Conservation (phyloP, 257 asterid species). For the Nyctanthes arbortristis region DNA sequence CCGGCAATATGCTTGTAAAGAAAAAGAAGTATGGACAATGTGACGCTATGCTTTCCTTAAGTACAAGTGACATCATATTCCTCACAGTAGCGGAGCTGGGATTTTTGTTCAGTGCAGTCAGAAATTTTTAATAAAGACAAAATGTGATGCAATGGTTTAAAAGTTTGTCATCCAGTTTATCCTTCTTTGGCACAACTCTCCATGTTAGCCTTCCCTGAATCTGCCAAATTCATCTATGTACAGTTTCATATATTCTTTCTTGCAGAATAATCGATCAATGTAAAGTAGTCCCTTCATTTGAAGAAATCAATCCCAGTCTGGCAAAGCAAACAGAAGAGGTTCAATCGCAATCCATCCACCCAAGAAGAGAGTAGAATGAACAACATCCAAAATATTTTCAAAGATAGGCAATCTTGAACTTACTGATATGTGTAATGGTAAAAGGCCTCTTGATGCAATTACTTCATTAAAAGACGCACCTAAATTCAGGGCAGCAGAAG, state of each 20-base stretch:
- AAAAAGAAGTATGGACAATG: too few relatives aligned
- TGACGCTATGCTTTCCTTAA: too few relatives aligned
- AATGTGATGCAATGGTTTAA: too few relatives aligned
- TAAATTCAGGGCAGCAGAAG: background rate
- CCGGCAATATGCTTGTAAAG: too few relatives aligned
- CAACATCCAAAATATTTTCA: background rate
- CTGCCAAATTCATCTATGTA: background rate
- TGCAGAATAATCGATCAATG: background rate
- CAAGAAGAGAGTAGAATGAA: conserved; percentile 1
- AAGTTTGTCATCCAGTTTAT: background rate
- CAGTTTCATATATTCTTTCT: conserved; percentile 5
- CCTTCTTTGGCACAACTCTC: background rate
- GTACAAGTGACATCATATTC: too few relatives aligned
- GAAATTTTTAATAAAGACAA: too few relatives aligned
- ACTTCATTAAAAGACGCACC: background rate
- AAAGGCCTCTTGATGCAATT: background rate
- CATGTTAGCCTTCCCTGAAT: background rate
- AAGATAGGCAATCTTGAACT: background rate
- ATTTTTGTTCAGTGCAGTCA: too few relatives aligned
- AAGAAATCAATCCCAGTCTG: background rate
- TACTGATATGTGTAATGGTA: background rate
- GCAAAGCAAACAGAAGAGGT: background rate
- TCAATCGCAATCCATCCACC: conserved; percentile 1
- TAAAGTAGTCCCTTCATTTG: background rate
- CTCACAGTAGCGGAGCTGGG: too few relatives aligned